Base-by-base conservation (phyloP, 192 early-diverging fungal species). In the Geranomyces michiganensis region DNA sequence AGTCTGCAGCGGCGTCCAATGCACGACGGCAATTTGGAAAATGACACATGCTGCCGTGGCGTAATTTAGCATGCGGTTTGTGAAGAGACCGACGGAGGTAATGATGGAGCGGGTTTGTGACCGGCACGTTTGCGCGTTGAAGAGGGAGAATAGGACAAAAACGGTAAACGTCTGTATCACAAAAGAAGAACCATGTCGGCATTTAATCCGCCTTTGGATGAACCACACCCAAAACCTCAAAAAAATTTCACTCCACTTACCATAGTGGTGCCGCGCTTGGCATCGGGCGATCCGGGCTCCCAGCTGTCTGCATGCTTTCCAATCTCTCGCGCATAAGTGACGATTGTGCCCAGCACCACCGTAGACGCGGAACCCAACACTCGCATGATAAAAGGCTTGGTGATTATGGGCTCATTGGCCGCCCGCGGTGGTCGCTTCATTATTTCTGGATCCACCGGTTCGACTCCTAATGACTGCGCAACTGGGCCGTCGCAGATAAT, bases 401-500 rank as follows among this genome's bases (percentile, higher is more conserved):
- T 93, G 64, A 98, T 76, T 58, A 98, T 96, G 15, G 92, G 88
- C 27, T 92, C 86, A 73, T 88, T 83, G 56, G 90, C 87, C 6
- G 84, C 72, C 19, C 93, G 89, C 33, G 96, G 96, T 27, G 94
- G 94, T 78, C 73, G 74, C 21, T 88, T 88, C 92, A 95, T 95
- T 45, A 95, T 88, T 59, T 91, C 89, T 32, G 93, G 92, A 80
- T 98, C 95, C 4, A 95, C 92, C 3, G 92, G 85, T 67, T 98
- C 96, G 9, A 98, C 96, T 46, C 96, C 96, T 29, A 98, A 78
- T 5, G 95, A 97, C 83, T 98, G 96, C 12, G 96, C 96, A 10
- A 96, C 95, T 30, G 96, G 96, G 9, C 96, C 96, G 74, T 98
- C 96, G 90, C 96, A 97, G 48, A 98, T 88, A 68, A 98, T 98